Percentiles rank a stretch among this genome's conserved stretches.
phyloP scores from a whole-genome alignment of 2,329 filamentous ascomycete species.

The Incumbomyces delicatus region DNA sequence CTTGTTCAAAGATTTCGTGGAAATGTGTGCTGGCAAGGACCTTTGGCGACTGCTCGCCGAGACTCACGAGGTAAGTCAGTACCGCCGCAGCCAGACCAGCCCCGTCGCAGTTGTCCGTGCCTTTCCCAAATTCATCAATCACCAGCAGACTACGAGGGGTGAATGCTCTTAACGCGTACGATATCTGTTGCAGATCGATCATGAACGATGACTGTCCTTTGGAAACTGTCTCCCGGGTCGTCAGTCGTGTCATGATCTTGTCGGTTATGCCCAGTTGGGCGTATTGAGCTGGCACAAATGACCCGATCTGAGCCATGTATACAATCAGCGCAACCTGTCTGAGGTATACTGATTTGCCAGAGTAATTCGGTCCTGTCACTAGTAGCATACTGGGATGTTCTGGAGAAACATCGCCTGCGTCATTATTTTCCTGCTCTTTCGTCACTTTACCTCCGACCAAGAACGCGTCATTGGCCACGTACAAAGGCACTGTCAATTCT shows the following conservation, averaged over 20 bases:
- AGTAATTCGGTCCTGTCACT: conserved; percentile 90
- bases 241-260: conserved; percentile 79
- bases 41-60: conserved; percentile 44
- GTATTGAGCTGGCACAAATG: conserved; percentile 71
- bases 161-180: conserved; percentile 62
- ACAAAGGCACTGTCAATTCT: conserved; percentile 69
- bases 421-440: conserved; percentile 12
- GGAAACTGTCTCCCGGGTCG: conserved; percentile 61
- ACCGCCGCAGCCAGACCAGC: conserved; percentile 55
- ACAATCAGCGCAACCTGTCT: conserved; percentile 88
- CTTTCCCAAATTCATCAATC: conserved; percentile 85
- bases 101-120: conserved; percentile 50
- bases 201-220: conserved; percentile 58
- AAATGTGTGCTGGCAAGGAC: conserved; percentile 56
- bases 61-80: conserved; percentile 46
- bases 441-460: conserved; percentile 48
- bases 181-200: conserved; percentile 81
- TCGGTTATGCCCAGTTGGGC: conserved; percentile 81
- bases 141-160: conserved; percentile 70
- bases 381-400: conserved; percentile 58
- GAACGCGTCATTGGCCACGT: conserved; percentile 72
- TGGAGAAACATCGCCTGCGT: conserved; percentile 3
- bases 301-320: conserved; percentile 85
- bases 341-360: conserved; percentile 90
- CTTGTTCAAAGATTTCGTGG: conserved; percentile 47